A percentile compares a stretch with the other conserved stretches of the same genome.
Conservation (phyloP, 306 rosid genomes). For the Fragaria vesca region DNA sequence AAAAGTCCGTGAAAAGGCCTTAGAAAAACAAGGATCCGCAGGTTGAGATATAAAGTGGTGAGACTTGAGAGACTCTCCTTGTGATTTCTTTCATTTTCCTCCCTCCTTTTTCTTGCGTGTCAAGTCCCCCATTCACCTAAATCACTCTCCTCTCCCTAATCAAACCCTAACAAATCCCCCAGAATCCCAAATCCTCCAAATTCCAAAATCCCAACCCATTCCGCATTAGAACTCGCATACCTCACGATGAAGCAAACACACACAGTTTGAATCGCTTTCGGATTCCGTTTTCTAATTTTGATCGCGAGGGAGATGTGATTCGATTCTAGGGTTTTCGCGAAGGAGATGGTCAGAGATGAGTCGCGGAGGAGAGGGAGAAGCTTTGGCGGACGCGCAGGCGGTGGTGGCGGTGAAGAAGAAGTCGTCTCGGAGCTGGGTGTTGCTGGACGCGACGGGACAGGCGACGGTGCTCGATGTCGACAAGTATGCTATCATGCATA, state of each 20-base stretch:
- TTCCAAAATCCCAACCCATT: no score
- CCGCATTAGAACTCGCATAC: no score
- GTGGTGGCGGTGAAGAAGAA: conserved; percentile 63
- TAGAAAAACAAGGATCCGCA: no score
- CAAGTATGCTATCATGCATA: conserved; percentile 83
- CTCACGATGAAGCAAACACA: no score
- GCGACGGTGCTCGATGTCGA: conserved; percentile 73
- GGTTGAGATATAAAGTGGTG: no score
- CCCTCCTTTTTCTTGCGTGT: conserved; percentile 8
- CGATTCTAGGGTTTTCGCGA: not conserved
- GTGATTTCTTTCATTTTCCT: no score
- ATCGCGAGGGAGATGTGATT: conserved; percentile 20
- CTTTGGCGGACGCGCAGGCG: conserved; percentile 67
- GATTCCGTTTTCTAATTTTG: no score
- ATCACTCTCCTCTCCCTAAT: not conserved
- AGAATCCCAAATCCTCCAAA: no score
- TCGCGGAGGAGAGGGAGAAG: conserved; percentile 56
- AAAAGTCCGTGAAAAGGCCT: no score
- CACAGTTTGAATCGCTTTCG: no score
- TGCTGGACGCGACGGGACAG: conserved; percentile 57
- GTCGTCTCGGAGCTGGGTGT: conserved; percentile 76
- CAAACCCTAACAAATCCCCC: not conserved
- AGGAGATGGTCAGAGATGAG: conserved; percentile 61
- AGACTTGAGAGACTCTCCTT: no score
- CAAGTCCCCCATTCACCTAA: conserved; percentile 8